Evolutionary conservation across 2,329 filamentous ascomycete species (phyloP), one percentile per base, ranked within the genome.

Genomic region (Xylariaceae sp.): DNA sequence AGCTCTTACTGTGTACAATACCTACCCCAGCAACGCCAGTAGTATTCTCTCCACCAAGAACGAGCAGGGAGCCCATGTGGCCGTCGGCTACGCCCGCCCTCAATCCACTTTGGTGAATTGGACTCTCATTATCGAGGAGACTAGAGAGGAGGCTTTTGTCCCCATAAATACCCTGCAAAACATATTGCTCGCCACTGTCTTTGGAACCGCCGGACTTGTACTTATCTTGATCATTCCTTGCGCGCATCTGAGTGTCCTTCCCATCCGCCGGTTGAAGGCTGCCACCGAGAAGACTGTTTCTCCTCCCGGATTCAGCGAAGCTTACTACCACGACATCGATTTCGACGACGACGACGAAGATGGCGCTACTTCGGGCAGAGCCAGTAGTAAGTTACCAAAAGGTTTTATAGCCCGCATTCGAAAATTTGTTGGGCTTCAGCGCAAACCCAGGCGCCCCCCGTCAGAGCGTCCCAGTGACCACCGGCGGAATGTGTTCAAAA

Each of bases 121-220:
- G 91, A 82, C 87, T 5, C 70, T 96, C 3, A 58, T 95, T 2
- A 79, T 95, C 1, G 91, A 95, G 62, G 84, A 93, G 64, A 73
- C 80, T 2, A 80, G 81, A 51, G 64, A 64, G 19, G 90, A 95
- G 65, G 88, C 90, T 0, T 90, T 86, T 68, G 72, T 74, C 6
- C 86, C 90, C 0, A 90, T 95, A 46, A 67, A 73, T 22, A 82
- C 80, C 17, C 72, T 95, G n/a, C 81, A 87, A 17, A 83, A 85
- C 38, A 88, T 95, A 40, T 77, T 96, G 2, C 67, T 95, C 2
- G 88, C 82, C 5, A 95, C 88, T 50, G 86, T 95, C 0, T 94
- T 95, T 62, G 88, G 86, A 1, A 92, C 89, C 0, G 77, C 84
- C 11, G 90, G 85, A 0, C 73, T 85, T 4, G 78, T 94, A 41